A percentile compares a stretch with the other conserved stretches of the same genome.
Evolutionary conservation across 805 yeast genomes (phyloP).

Genomic region (Nakazawaea sp.): DNA sequence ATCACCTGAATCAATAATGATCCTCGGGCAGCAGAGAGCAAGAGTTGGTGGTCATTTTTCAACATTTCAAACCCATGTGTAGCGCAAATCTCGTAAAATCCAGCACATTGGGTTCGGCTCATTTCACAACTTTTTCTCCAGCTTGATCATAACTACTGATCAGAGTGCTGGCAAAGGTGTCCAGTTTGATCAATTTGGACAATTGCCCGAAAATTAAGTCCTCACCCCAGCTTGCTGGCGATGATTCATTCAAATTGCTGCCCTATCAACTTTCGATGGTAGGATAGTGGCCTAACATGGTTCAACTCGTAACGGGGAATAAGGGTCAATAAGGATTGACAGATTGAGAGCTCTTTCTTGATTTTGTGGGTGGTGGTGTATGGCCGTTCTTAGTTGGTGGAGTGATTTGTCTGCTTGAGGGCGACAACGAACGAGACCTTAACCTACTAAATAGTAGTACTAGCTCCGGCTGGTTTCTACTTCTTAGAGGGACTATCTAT

Average conservation of each 20-base stretch:
- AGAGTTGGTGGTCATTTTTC: background rate
- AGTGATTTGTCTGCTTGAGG: conserved; percentile 42
- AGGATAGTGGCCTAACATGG: conserved; percentile 6
- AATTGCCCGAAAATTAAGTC: conserved; percentile 33
- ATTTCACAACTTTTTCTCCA: conserved; percentile 20
- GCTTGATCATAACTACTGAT: conserved; percentile 29
- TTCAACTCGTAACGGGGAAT: too few species aligned
- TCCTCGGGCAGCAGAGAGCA: conserved; percentile 5
- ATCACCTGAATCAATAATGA: too few species aligned
- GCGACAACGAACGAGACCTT: conserved; percentile 43
- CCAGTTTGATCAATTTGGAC: conserved; percentile 27
- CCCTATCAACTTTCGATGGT: conserved; percentile 25
- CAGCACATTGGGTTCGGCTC: conserved; percentile 13
- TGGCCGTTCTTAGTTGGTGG: too few species aligned
- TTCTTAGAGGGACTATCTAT: conserved; percentile 36
- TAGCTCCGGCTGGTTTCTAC: conserved; percentile 30
- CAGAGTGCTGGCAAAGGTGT: conserved; percentile 38
- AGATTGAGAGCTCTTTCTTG: too few species aligned
- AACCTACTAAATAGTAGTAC: conserved; percentile 24
- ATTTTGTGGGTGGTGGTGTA: too few species aligned
- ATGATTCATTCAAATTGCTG: conserved; percentile 42
- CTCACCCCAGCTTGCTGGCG: conserved; percentile 41
- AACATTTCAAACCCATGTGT: background rate
- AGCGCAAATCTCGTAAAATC: background rate
- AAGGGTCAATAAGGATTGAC: too few species aligned